Base-by-base conservation (phyloP, 2,329 filamentous ascomycete genomes). In the Aureobasidium sp. region DNA sequence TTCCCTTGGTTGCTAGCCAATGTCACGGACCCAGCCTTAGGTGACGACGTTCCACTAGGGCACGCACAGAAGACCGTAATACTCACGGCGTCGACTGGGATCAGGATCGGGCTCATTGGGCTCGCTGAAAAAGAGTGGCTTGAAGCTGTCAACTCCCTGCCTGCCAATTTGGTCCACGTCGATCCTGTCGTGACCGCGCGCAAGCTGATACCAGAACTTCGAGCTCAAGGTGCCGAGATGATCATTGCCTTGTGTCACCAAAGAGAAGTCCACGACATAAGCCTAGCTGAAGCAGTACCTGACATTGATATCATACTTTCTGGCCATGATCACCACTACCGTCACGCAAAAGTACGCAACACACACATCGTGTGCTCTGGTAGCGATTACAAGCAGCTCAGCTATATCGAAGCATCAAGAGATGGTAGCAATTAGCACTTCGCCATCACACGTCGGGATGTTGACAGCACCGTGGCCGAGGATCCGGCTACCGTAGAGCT, bases 1-100 rank as follows among this genome's bases (percentile, higher is more conserved):
- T 96, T 96, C 68, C 91, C 91, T 3, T 96, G 92, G 91, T 82
- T 96, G 1, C 81, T 95, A 17, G 91, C 91, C 66, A 96, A 96
- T 73, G 87, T 96, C 9, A 79, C 94, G 29, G 91, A 97, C 74
- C 90, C 89, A 1, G 89, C 87, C 0, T 79, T 96, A 12, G 91
- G 91, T 41, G 83, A 89, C 1, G 79, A 84, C 56, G 84, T 90
- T 0, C 85, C 91, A 3, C 83, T 96, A 34, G 91, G 87, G 15
- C 86, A 91, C 68, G 89, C 88, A 61, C 80, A 84, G 67, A 86
- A 86, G 70, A 94, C 89, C 0, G 80, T 85, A 65, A 89, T 96
- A 78, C 76, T 96, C 62, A 90, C 87, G 2, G 81, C 89, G 0
- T 90, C 88, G 12, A 92, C 92, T 72, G 91, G 91, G 27, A 82